Evolutionary conservation across 768 basidiomycete genomes (phyloP), one percentile per base, ranked within the genome.

Genomic region (Podaxis sp.): DNA sequence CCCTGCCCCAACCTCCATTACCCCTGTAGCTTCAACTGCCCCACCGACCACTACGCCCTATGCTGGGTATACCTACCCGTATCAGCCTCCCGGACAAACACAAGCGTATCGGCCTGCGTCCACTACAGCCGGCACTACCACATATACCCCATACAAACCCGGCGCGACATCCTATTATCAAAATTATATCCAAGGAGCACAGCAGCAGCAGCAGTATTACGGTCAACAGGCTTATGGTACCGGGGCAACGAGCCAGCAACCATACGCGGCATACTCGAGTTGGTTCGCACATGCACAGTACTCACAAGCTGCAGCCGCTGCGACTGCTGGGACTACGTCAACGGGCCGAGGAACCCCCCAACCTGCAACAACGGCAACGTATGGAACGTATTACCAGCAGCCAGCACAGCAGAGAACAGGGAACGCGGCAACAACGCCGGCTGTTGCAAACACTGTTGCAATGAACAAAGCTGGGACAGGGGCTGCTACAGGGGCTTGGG

Each of bases 401-500:
- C 52, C 55, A 42, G 59, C 38, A 44, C 60, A 48, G 50, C 62
- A 40, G 42, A 44, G 42, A 44, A 55, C 62, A 48, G 60, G 54
- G 36, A 37, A 38, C n/a, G 58, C 55, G 27, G 27, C 50, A 25
- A 50, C 64, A 21, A 72, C 81, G 57, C 79, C 83, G 4, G 83
- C 79, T 3, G 83, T 85, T 5, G 83, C 82, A 9, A 85, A 84
- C 50, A 85, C 84, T 0, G 81, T 82, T 25, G 64, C 79, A 23
- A 64, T 68, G 21, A 68, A 63, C 50, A 61, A 63, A 1, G 48
- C 63, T 37, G 53, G 52, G 42, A 47, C 58, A 21, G 55, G 59
- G 28, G 50, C 60, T 51, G 44, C 62, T 37, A 47, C 63, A 32
- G 59, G 64, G 55, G 28, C 62, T 52, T 63, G 61, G 62, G 51